Base-by-base conservation (phyloP, 305 asterid species). In the Ajuga reptans region DNA sequence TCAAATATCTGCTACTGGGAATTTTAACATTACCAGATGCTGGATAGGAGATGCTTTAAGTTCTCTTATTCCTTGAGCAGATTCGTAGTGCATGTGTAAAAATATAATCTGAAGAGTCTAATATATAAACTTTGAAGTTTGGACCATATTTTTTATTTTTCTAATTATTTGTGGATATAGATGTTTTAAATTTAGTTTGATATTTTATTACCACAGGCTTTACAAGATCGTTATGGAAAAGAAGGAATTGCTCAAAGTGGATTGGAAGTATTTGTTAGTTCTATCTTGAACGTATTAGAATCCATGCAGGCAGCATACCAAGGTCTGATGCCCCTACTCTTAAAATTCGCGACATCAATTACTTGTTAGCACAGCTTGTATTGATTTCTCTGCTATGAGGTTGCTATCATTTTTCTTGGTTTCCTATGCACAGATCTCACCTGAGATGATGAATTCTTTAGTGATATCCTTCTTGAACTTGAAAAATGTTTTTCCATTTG, bases 251-350 rank as follows among this genome's bases (percentile, higher is more conserved):
- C 79, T 45, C 72, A 81, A 77, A 75, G 83, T 75, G 97, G 90
- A 69, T 45, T 81, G 59, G 88, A 85, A 76, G 78, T 93, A 57
- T 82, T 86, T 73, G 68, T 82, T 74, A 76, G 76, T 65, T 80
- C 91, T 77, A 80, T 93, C 66, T 81, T 89, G 10, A 90, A 89
- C 81, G 77, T 85, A 63, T 89, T 85, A 72, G 86, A 80, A 64
- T 80, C 86, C 77, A 73, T 90, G 68, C 89, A 75, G 77, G 77
- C 74, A 27, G 85, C 86, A 56, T 87, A 82, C 56, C 62, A 76
- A 80, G 99, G 98, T 93, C 68, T 18, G 54, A 51, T 63, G 59
- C 52, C 74, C 74, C 72, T 21, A 11, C 53, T 68, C 51, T 50
- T 65, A 55, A 46, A 5, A 43, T 16, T 34, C 53, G 16, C 63